phyloP scores from a whole-genome alignment of 2,329 filamentous ascomycete species.

The Diplodia corticola region DNA sequence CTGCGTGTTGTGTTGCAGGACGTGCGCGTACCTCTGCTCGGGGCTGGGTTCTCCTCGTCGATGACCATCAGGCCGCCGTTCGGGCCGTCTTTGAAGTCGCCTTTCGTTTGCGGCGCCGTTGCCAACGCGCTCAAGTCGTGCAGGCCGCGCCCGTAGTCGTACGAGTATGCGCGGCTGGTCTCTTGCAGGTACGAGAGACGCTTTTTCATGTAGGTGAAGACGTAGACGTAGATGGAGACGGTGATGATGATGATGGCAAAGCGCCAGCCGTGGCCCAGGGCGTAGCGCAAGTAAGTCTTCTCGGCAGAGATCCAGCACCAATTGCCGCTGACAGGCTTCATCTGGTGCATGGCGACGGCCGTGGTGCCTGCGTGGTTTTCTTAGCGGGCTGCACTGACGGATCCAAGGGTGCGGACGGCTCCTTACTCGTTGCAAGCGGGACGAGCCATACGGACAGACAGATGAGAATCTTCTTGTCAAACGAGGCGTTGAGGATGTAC shows the following conservation, averaged over 20 bases:
- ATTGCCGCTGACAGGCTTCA: conserved; percentile 48
- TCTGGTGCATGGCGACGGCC: conserved; percentile 25
- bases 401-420: background rate
- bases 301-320: conserved; percentile 51
- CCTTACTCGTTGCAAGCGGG: conserved; percentile 41
- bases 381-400: background rate
- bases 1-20: background rate
- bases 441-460: conserved; percentile 46
- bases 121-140: background rate
- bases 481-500: conserved; percentile 35
- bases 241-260: conserved; percentile 46
- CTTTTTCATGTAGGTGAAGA: conserved; percentile 41
- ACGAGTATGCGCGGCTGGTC: conserved; percentile 10
- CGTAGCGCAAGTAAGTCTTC: conserved; percentile 44
- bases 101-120: background rate
- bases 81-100: background rate
- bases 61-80: background rate
- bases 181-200: conserved; percentile 12
- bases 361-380: background rate
- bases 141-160: conserved; percentile 14
- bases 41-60: conserved; percentile 3
- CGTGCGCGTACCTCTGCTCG: background rate
- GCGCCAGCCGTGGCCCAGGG: conserved; percentile 49
- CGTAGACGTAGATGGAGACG: conserved; percentile 46
- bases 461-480: conserved; percentile 35